A percentile compares a stretch with the other conserved stretches of the same genome.
Evolutionary conservation across 176 grass and related monocot genomes (phyloP).

Genomic region (Juncus inflexus): DNA sequence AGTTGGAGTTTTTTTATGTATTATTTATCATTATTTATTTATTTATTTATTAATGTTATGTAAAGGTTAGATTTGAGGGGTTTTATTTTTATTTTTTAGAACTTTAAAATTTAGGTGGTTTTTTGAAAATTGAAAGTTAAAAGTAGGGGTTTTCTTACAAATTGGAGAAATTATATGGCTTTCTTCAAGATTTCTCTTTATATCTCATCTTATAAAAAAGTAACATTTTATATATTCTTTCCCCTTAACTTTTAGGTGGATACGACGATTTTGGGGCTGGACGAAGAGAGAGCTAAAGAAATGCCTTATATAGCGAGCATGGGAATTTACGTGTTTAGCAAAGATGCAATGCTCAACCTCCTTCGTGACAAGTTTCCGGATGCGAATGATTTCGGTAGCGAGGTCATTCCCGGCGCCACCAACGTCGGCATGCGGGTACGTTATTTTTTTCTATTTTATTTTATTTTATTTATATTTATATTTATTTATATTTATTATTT

Average conservation of each 20-base stretch:
- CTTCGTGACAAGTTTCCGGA: constrained; percentile 71
- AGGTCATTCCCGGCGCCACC: constrained; percentile 97
- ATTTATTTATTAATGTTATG: no score
- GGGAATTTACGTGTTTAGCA: constrained; percentile 98
- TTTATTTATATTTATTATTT: background rate
- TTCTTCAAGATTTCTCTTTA: no score
- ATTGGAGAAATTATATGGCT: no score
- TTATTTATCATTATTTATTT: no score
- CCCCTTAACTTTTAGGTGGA: constrained; percentile 48
- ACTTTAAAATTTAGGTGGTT: no score
- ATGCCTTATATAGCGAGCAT: constrained; percentile 98
- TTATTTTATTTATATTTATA: background rate
- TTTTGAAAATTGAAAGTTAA: no score
- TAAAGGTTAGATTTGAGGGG: no score
- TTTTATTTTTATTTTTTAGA: no score
- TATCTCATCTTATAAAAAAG: background rate
- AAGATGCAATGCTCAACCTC: constrained; percentile 82
- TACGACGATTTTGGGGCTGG: constrained; percentile 88
- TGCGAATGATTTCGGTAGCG: constrained; percentile 98
- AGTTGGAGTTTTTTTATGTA: no score
- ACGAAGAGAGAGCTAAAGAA: constrained; percentile 65
- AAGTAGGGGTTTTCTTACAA: no score
- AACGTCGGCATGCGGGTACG: constrained; percentile 83
- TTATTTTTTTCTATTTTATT: constrained; percentile 3
- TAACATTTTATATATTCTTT: background rate